Conservation (phyloP, 495 filamentous ascomycete genomes). For the Penicillium egyptiacum region DNA sequence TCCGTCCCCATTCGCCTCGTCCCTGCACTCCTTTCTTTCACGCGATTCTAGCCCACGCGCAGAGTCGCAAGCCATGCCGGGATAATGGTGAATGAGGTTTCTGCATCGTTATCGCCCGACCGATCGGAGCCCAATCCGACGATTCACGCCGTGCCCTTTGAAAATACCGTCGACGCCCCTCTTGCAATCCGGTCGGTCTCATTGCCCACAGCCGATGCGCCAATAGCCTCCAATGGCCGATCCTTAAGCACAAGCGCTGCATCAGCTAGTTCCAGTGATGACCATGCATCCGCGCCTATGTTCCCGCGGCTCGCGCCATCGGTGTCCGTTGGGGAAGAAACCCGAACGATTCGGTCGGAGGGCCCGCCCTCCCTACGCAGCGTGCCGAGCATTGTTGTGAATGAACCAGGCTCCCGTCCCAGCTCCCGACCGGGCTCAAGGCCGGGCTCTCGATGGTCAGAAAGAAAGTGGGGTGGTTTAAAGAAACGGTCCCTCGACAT, state of each 20-base stretch:
- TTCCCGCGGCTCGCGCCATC: slow-evolving; percentile 18
- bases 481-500: slow-evolving; percentile 41
- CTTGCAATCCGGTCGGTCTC: slow-evolving; percentile 34
- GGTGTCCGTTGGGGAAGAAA: slow-evolving; percentile 12
- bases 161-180: slow-evolving; percentile 31
- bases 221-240: slow-evolving; percentile 29
- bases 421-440: slow-evolving; percentile 37
- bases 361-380: slow-evolving; percentile 35
- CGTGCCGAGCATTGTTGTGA: slow-evolving; percentile 47
- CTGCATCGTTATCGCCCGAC: slow-evolving; percentile 34
- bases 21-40: slow-evolving; percentile 1
- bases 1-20: background rate
- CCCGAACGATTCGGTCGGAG: slow-evolving; percentile 19
- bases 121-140: slow-evolving; percentile 33
- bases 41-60: slow-evolving; percentile 13
- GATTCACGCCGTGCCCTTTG: slow-evolving; percentile 30
- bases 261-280: slow-evolving; percentile 23
- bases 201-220: slow-evolving; percentile 28
- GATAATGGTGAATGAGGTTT: slow-evolving; percentile 42
- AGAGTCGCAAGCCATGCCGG: slow-evolving; percentile 40
- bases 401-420: slow-evolving; percentile 38
- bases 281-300: slow-evolving; percentile 20
- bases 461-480: slow-evolving; percentile 44
- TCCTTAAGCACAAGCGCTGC: slow-evolving; percentile 32
- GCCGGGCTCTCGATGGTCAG: slow-evolving; percentile 46